A percentile compares a stretch with the other conserved stretches of the same genome.
Conservation (phyloP, 192 early-diverging fungal species). For the Gonapodya sp. region DNA sequence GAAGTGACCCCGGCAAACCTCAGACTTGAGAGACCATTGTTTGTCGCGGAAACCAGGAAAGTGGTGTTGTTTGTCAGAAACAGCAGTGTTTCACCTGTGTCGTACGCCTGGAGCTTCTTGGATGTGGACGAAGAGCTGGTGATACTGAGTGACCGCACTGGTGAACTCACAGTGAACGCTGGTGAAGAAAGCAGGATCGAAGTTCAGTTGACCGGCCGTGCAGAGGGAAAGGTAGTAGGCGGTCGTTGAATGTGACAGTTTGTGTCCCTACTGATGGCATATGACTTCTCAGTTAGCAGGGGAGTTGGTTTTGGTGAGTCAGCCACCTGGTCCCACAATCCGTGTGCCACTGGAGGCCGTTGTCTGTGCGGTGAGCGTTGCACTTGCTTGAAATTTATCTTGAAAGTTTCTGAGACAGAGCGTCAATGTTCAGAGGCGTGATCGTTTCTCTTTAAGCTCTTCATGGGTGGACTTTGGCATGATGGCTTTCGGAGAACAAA, state of each 20-base stretch:
- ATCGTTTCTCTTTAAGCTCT: not conserved
- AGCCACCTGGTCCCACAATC: not conserved
- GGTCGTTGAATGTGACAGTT: not conserved
- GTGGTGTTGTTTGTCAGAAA: not conserved
- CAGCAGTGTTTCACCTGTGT: not conserved
- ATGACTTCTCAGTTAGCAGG: not conserved
- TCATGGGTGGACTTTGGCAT: not conserved
- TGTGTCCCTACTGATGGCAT: not conserved
- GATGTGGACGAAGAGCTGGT: not conserved
- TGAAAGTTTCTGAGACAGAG: not conserved
- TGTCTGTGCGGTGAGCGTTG: not conserved
- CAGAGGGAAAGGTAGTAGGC: not conserved
- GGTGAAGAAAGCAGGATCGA: not conserved
- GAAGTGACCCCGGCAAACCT: not conserved
- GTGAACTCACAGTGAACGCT: not conserved
- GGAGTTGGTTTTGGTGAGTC: not conserved
- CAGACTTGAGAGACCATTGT: not conserved
- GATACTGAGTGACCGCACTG: not conserved
- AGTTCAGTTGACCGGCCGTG: not conserved
- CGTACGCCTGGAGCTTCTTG: not conserved
- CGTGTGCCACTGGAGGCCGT: not conserved
- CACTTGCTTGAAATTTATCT: not conserved
- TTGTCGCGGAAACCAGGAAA: not conserved
- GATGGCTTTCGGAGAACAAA: not conserved
- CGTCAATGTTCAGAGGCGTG: not conserved